Evolutionary conservation across 768 basidiomycete species (phyloP).

Genomic region (Tricholoma sp.): DNA sequence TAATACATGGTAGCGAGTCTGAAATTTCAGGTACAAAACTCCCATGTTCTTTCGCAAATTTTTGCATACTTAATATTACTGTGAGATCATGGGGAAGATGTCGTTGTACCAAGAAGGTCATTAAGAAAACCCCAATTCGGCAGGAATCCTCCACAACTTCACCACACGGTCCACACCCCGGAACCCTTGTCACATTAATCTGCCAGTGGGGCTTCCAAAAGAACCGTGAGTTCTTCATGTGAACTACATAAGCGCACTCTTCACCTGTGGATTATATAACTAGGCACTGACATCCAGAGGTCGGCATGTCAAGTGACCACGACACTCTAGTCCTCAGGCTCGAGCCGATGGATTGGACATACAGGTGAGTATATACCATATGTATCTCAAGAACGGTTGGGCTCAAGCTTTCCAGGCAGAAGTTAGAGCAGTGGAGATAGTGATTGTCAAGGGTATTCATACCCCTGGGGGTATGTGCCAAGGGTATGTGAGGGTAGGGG

Average conservation of each 20-base stretch:
- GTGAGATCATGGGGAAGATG: too few species aligned
- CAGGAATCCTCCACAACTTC: neutral
- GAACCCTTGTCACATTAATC: neutral
- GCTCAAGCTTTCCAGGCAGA: neutral
- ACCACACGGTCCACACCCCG: neutral
- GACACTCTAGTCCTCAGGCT: neutral
- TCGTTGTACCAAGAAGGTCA: neutral
- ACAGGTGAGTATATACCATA: neutral
- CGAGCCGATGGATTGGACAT: neutral
- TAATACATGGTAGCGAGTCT: neutral
- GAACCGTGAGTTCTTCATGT: neutral
- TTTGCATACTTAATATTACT: too few species aligned
- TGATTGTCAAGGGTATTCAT: too few species aligned
- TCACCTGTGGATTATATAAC: neutral
- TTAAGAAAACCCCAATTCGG: neutral
- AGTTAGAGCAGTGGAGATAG: neutral
- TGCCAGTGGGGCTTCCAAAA: too few species aligned
- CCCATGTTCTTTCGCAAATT: neutral
- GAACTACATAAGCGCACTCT: neutral
- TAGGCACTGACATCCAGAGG: neutral
- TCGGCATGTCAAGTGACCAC: neutral
- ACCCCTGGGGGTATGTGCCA: too few species aligned
- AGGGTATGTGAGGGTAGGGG: too few species aligned
- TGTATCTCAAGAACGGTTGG: neutral
- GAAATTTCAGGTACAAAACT: neutral